A percentile compares a stretch with the other conserved stretches of the same genome.
phyloP scores from a whole-genome alignment of 2,329 filamentous ascomycete species.

The Alternaria arborescens region DNA sequence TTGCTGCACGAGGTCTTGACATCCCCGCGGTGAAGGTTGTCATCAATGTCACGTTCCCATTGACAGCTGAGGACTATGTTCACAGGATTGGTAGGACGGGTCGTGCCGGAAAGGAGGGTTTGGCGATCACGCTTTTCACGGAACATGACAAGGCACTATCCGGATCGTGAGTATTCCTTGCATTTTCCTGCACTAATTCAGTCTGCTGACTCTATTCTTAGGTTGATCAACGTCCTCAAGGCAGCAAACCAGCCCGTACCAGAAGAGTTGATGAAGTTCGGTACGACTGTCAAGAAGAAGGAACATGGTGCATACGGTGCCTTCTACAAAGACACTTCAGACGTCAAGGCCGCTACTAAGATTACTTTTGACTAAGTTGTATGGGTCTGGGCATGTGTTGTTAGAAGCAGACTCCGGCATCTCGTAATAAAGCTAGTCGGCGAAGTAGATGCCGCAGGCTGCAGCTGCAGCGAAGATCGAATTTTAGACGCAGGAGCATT shows the following conservation, averaged over 20 bases:
- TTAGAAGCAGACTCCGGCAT: slow-evolving; percentile 10
- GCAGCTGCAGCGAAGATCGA: slow-evolving; percentile 27
- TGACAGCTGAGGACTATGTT: slow-evolving; percentile 97
- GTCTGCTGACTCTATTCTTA: slow-evolving; percentile 49
- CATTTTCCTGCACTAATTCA: neutral
- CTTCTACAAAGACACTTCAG: slow-evolving; percentile 91
- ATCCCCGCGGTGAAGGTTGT: slow-evolving; percentile 96
- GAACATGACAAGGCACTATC: slow-evolving; percentile 93
- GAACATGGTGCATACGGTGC: slow-evolving; percentile 92
- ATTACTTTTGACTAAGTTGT: slow-evolving; percentile 77
- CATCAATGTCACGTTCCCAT: slow-evolving; percentile 91
- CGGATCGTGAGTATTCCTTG: slow-evolving; percentile 72
- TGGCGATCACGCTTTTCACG: slow-evolving; percentile 93
- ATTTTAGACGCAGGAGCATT: slow-evolving; percentile 18
- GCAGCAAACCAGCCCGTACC: slow-evolving; percentile 92
- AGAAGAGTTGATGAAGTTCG: slow-evolving; percentile 91
- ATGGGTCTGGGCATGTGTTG: slow-evolving; percentile 8
- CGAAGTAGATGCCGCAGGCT: slow-evolving; percentile 24
- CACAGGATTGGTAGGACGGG: slow-evolving; percentile 95
- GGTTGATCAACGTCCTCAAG: slow-evolving; percentile 92
- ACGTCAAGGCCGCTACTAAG: slow-evolving; percentile 85
- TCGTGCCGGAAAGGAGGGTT: slow-evolving; percentile 86
- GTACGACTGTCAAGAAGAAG: slow-evolving; percentile 99
- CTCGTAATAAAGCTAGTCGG: slow-evolving; percentile 23
- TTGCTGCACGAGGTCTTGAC: slow-evolving; percentile 91